Percentiles rank a stretch among this genome's conserved stretches.
Conservation (phyloP, 2,329 filamentous ascomycete genomes). For the Cryphonectria parasitica region DNA sequence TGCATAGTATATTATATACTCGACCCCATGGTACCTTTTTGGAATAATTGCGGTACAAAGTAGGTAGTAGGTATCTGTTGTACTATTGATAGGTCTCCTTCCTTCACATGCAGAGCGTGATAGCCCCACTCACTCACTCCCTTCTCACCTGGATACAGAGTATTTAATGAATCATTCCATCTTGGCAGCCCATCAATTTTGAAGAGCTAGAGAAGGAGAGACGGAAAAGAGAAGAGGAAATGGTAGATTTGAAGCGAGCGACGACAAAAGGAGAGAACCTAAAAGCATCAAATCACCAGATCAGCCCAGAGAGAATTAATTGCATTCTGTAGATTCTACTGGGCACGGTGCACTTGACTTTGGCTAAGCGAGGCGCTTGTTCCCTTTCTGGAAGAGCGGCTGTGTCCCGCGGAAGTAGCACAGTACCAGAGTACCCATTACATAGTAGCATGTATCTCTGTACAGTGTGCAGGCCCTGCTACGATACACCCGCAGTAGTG, state of each 20-base stretch:
- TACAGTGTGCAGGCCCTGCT: not conserved
- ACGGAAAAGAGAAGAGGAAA: not conserved
- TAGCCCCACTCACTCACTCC: not conserved
- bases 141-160: not conserved
- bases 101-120: not conserved
- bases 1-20: not conserved
- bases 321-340: not conserved
- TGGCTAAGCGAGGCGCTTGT: constrained; percentile 9
- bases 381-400: constrained; percentile 6
- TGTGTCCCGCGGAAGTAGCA: not conserved
- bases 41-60: too few species aligned
- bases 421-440: not conserved
- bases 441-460: not conserved
- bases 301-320: not conserved
- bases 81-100: not conserved
- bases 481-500: not conserved
- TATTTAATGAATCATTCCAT: not conserved
- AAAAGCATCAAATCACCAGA: constrained; percentile 1
- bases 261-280: not conserved
- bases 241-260: not conserved
- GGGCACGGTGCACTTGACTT: constrained; percentile 4
- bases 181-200: not conserved
- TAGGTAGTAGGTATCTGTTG: not conserved
- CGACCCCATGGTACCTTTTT: not conserved
- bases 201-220: not conserved